phyloP scores from a whole-genome alignment of 768 basidiomycete species.

The Megacollybia marginata region DNA sequence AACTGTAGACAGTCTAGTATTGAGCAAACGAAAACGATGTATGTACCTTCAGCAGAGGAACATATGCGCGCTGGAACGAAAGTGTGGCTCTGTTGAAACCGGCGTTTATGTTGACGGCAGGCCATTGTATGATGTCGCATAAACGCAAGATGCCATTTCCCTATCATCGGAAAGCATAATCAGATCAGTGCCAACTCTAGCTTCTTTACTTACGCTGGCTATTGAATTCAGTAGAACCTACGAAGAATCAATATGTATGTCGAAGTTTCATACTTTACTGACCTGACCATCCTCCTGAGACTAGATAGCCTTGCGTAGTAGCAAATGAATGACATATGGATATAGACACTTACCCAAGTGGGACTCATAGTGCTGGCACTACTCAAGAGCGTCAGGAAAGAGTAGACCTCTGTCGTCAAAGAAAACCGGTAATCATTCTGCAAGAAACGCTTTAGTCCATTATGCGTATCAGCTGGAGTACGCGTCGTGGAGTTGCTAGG shows the following conservation, averaged over 20 bases:
- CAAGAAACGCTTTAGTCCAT: conserved; percentile 34
- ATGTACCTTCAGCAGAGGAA: conserved; percentile 45
- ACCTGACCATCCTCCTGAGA: not conserved
- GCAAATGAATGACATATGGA: not conserved
- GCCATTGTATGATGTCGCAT: conserved; percentile 40
- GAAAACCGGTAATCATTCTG: conserved; percentile 35
- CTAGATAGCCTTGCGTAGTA: not conserved
- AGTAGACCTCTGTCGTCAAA: not conserved
- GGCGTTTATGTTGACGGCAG: conserved; percentile 28
- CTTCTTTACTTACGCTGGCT: not conserved
- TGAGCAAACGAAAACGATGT: not conserved
- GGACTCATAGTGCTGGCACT: not conserved
- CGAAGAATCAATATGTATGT: conserved; percentile 16
- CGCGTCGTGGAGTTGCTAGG: conserved; percentile 20
- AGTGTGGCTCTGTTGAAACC: conserved; percentile 27
- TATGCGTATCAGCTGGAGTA: conserved; percentile 42
- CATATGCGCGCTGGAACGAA: conserved; percentile 53
- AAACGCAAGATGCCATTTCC: conserved; percentile 45
- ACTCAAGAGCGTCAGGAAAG: not conserved
- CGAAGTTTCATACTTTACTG: conserved; percentile 9
- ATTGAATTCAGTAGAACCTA: not conserved
- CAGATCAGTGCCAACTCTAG: not conserved
- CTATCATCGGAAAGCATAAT: conserved; percentile 20
- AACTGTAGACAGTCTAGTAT: conserved; percentile 28
- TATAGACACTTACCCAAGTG: not conserved